Base-by-base conservation (phyloP, 495 filamentous ascomycete species). In the Hypomontagnella monticulosa region DNA sequence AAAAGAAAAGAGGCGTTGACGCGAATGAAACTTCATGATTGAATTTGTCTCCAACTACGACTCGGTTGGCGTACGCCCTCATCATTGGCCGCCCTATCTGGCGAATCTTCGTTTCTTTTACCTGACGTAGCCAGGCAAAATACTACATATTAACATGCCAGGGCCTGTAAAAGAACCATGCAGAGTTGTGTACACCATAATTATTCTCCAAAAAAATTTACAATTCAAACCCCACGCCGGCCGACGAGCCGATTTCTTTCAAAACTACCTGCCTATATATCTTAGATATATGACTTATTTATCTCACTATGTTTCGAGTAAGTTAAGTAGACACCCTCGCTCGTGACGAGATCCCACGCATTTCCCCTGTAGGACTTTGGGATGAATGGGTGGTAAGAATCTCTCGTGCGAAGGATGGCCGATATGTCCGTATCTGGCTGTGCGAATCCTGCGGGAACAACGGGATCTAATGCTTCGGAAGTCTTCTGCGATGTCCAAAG, bases 21-120 rank as follows among this genome's bases (percentile, higher is more conserved):
- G 40, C 44, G 57, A 55, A 37, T 67, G 51, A 40, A 30, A 62
- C 53, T 57, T 46, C 30, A 40, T 54, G 36, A 67, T 54, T 34
- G 48, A 40, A 19, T 41, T 51, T 48, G 11, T 44, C 48, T 63
- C 53, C 47, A 44, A 58, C 48, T 8, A 30, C 12, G 0, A 53
- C 10, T 37, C 36, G n/a, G n/a, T n/a, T n/a, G n/a, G n/a, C n/a
- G n/a, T n/a, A n/a, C n/a, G 27, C 8, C 42, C 4, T 62, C 40
- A 15, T 55, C 55, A 69, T 69, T 69, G 66, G 66, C 44, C 66
- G 66, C 66, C 66, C 66, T 69, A 69, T 36, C 59, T 68, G 43
- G 34, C 38, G 20, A 38, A 60, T 18, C 42, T 41, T 15, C 19
- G 47, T 53, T 10, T 48, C 42, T 59, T 60, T 36, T 51, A 55